phyloP scores from a whole-genome alignment of 176 grass and related monocot genomes.

The Ananas comosus region DNA sequence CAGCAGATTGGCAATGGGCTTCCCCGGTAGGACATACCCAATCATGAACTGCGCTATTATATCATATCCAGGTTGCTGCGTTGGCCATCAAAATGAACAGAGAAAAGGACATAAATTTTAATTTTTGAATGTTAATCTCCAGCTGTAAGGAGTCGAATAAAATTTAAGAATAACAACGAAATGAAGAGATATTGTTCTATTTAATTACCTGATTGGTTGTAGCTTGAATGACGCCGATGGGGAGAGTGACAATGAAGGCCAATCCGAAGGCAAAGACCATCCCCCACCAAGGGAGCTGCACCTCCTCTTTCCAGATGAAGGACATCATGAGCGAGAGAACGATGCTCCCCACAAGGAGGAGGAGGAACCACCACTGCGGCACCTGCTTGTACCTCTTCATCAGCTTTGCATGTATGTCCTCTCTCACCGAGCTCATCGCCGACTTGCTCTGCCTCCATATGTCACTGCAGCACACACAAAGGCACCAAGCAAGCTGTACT shows the following conservation, averaged over 20 bases:
- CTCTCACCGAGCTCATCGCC: conserved; percentile 42
- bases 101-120: conserved; percentile 1
- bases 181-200: background rate
- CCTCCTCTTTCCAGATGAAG: conserved; percentile 69
- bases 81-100: background rate
- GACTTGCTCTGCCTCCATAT: conserved; percentile 95
- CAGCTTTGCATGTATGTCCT: conserved; percentile 77
- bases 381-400: conserved; percentile 94
- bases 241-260: conserved; percentile 79
- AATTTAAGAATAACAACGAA: background rate
- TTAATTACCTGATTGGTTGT: conserved; percentile 85
- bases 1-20: conserved; percentile 94
- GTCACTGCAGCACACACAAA: conserved; percentile 18
- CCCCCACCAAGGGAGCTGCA: conserved; percentile 99
- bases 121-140: too few species aligned
- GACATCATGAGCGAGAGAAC: conserved; percentile 69
- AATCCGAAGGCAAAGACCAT: conserved; percentile 91
- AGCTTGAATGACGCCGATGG: conserved; percentile 93
- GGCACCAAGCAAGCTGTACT: too few species aligned
- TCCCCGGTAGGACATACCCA: conserved; percentile 73
- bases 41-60: conserved; percentile 99
- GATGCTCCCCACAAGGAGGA: conserved; percentile 71
- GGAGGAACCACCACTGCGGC: conserved; percentile 93
- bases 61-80: conserved; percentile 92
- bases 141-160: background rate